A percentile compares a stretch with the other conserved stretches of the same genome.
Conservation (phyloP, 2,329 filamentous ascomycete species). For the Talaromyces sp. region DNA sequence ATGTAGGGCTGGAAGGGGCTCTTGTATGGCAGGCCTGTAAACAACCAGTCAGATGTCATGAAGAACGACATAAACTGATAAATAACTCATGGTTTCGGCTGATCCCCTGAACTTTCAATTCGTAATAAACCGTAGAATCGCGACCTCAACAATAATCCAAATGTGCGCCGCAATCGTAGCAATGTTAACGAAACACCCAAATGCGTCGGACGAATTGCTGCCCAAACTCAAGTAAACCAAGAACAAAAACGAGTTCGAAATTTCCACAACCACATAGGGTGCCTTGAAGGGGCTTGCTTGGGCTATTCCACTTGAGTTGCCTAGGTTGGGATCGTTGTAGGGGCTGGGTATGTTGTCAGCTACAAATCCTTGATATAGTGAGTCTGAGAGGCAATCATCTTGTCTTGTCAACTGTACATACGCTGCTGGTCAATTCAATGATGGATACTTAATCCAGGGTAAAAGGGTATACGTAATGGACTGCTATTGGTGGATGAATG, state of each 20-base stretch:
- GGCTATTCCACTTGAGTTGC: background rate
- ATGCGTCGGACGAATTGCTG: constrained; percentile 49
- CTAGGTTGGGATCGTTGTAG: background rate
- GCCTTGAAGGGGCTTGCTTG: background rate
- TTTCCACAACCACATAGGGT: background rate
- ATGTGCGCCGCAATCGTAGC: constrained; percentile 63
- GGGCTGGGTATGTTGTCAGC: background rate
- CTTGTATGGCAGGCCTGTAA: background rate
- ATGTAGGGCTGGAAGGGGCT: constrained; percentile 51
- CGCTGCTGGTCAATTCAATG: too few relatives aligned
- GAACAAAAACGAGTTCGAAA: background rate
- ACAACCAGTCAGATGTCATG: background rate
- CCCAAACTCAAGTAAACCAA: background rate
- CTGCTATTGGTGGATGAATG: too few relatives aligned
- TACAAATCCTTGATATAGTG: background rate
- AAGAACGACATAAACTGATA: background rate
- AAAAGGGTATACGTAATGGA: too few relatives aligned
- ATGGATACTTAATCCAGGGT: too few relatives aligned
- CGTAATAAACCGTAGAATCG: constrained; percentile 43
- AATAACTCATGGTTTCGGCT: background rate
- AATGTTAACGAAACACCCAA: constrained; percentile 51
- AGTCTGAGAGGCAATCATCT: too few relatives aligned
- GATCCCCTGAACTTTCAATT: background rate
- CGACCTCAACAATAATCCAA: constrained; percentile 61
- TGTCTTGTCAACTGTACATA: too few relatives aligned